Percentiles rank a stretch among this genome's conserved stretches.
These are phyloP conservation scores for Colletotrichum sp. DNA, from an alignment of 2,329 filamentous ascomycete species.

Conservation along the genomic window DNA sequence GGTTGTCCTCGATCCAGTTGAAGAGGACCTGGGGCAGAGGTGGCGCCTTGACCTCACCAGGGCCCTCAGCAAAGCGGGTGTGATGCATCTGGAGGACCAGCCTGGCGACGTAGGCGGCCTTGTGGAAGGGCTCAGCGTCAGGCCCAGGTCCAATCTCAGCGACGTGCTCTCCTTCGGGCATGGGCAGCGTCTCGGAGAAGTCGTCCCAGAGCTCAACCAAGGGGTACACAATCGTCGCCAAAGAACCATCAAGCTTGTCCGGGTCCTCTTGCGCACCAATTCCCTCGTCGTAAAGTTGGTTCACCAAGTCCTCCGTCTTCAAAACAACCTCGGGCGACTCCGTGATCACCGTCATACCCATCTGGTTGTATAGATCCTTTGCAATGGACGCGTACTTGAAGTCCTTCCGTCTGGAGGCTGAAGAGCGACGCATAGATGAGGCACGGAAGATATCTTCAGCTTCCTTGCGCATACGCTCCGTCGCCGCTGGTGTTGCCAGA, in stretches of 20 bases:
- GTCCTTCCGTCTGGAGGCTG: constrained; percentile 52
- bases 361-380: constrained; percentile 68
- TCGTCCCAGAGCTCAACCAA: constrained; percentile 63
- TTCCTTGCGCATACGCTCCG: constrained; percentile 57
- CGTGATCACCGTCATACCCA: constrained; percentile 63
- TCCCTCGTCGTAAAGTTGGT: constrained; percentile 67
- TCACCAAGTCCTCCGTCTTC: constrained; percentile 75
- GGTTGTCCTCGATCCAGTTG: constrained; percentile 80
- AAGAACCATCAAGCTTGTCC: constrained; percentile 59
- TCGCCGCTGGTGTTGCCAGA: constrained; percentile 60
- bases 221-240: constrained; percentile 58
- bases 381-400: constrained; percentile 75
- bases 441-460: constrained; percentile 62
- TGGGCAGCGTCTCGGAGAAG: constrained; percentile 53
- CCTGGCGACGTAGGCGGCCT: constrained; percentile 80
- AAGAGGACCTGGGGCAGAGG: constrained; percentile 80
- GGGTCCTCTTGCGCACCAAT: constrained; percentile 61
- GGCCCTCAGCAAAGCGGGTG: constrained; percentile 48
- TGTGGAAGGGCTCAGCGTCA: constrained; percentile 68
- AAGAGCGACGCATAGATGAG: constrained; percentile 51
- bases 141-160: constrained; percentile 71
- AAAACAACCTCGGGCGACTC: constrained; percentile 78
- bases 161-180: constrained; percentile 57
- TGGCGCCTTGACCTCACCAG: constrained; percentile 43
- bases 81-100: constrained; percentile 83